Evolutionary conservation across 768 basidiomycete genomes (phyloP).

Genomic region (Phlebiopsis flavidoalba): DNA sequence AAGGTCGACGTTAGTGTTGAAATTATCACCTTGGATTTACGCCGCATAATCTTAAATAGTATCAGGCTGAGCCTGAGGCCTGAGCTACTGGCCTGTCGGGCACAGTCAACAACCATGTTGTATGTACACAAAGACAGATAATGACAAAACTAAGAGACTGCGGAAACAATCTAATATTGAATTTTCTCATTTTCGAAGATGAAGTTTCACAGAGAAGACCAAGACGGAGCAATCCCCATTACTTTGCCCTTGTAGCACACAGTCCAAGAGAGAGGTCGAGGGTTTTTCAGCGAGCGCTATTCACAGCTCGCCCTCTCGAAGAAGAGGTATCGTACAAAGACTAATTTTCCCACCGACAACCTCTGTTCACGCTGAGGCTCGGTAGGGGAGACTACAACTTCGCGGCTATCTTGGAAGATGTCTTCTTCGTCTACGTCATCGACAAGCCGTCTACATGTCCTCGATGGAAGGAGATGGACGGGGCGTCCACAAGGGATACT

Average conservation of each 20-base stretch:
- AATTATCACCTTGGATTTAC: too few relatives aligned
- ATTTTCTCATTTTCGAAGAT: not conserved
- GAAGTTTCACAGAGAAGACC: not conserved
- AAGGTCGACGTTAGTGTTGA: too few relatives aligned
- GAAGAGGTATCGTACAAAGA: constrained; percentile 63
- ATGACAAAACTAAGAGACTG: too few relatives aligned
- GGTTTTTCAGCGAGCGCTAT: not conserved
- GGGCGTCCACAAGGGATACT: constrained; percentile 58
- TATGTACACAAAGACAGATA: too few relatives aligned
- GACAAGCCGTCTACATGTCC: not conserved
- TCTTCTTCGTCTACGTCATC: constrained; percentile 36
- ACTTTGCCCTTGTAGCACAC: not conserved
- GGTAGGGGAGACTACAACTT: constrained; percentile 26
- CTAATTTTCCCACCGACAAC: too few relatives aligned
- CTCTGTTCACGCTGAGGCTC: constrained; percentile 36
- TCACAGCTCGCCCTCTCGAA: constrained; percentile 38
- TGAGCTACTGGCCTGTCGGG: too few relatives aligned
- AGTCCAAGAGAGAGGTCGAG: not conserved
- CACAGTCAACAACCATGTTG: too few relatives aligned
- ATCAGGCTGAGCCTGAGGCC: too few relatives aligned
- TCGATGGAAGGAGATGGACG: constrained; percentile 45
- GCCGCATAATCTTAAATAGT: too few relatives aligned
- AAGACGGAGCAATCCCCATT: not conserved
- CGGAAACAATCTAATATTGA: not conserved
- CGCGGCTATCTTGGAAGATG: constrained; percentile 56